Conservation (phyloP, 306 rosid genomes). For the Corylus americana region DNA sequence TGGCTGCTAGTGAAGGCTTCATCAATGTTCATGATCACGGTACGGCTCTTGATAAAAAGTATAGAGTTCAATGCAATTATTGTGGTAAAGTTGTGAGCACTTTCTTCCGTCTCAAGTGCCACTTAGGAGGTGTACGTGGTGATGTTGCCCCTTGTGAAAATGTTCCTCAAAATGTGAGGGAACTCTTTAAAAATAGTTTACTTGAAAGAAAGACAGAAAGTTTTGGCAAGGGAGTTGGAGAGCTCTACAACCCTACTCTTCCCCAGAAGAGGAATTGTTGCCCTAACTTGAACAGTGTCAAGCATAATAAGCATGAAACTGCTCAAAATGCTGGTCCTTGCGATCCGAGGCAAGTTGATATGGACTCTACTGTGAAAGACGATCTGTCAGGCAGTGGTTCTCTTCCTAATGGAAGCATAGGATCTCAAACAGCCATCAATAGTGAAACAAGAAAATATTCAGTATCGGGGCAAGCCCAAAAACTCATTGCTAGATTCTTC, state of each 20-base stretch:
- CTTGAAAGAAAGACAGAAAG: background rate
- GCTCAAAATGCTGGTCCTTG: background rate
- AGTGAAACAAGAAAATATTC: background rate
- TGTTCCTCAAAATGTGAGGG: conserved; percentile 18
- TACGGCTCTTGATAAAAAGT: conserved; percentile 4
- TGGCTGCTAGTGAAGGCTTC: background rate
- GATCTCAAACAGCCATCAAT: conserved; percentile 1
- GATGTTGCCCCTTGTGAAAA: conserved; percentile 18
- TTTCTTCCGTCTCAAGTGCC: conserved; percentile 20
- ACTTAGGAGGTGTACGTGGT: conserved; percentile 19
- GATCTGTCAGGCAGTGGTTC: conserved; percentile 1
- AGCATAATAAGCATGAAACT: conserved; percentile 1
- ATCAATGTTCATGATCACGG: conserved; percentile 17
- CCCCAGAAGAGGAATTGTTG: conserved; percentile 12
- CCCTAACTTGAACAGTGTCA: background rate
- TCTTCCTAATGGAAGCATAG: background rate
- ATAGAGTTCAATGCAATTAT: conserved; percentile 20
- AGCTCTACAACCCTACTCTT: background rate
- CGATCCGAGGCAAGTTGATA: background rate
- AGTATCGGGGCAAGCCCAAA: background rate
- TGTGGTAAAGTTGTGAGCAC: conserved; percentile 23
- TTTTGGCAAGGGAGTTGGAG: background rate
- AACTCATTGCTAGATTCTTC: conserved; percentile 29
- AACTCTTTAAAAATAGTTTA: conserved; percentile 6
- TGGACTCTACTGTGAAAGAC: background rate